These are phyloP conservation scores for Penicillium arizonense DNA, from an alignment of 495 filamentous ascomycete genomes.

Conservation along the genomic window DNA sequence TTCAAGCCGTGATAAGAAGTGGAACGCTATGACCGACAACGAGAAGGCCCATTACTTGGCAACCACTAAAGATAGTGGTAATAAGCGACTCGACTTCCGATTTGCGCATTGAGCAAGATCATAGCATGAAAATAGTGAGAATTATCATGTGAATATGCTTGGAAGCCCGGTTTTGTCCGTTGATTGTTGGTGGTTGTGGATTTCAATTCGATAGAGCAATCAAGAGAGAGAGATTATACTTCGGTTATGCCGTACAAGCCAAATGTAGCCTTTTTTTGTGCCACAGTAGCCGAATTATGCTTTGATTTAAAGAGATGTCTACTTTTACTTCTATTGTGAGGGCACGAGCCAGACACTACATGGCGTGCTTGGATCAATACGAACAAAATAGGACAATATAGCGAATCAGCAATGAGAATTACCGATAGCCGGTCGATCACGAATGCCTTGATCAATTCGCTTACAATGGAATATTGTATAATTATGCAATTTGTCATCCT, in stretches of 20 bases:
- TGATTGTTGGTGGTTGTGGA: neutral
- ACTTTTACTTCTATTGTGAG: neutral
- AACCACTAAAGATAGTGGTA: conserved; percentile 38
- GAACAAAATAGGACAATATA: neutral
- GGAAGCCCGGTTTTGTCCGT: neutral
- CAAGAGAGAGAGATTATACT: no score
- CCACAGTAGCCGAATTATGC: no score
- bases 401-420: neutral
- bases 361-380: neutral
- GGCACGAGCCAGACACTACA: neutral
- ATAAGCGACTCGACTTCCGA: conserved; percentile 38
- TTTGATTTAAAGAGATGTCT: no score
- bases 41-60: conserved; percentile 31
- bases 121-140: no score
- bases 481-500: neutral
- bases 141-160: neutral
- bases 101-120: conserved; percentile 17
- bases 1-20: conserved; percentile 23
- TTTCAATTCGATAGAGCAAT: no score
- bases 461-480: neutral
- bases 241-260: no score
- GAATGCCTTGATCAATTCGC: neutral
- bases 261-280: no score
- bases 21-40: conserved; percentile 26
- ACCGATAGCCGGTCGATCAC: no score